Evolutionary conservation across 192 early-diverging fungal species (phyloP).

Genomic region (Coemansia sp.): DNA sequence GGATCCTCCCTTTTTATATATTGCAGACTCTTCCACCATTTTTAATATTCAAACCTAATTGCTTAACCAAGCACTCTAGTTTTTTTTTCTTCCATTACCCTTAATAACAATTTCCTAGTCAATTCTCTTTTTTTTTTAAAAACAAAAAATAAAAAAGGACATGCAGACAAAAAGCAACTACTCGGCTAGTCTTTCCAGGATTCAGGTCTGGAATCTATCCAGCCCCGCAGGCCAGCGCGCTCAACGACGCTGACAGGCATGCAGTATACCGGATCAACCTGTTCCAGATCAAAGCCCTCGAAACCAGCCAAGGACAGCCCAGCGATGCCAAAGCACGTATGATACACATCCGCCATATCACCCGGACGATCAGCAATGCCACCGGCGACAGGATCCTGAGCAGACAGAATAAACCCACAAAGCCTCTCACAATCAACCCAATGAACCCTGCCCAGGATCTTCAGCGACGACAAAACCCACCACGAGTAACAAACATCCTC

Average conservation of each 20-base stretch:
- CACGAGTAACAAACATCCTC: constrained; percentile 98
- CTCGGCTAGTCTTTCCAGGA: constrained; percentile 24
- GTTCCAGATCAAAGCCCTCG: constrained; percentile 56
- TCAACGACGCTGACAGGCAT: constrained; percentile 67
- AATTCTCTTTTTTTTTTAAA: neutral
- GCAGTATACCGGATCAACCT: constrained; percentile 92
- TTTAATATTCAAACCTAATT: constrained; percentile 7
- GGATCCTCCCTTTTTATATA: no score
- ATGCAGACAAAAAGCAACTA: no score
- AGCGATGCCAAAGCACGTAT: constrained; percentile 91
- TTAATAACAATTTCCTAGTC: no score
- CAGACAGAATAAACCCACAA: constrained; percentile 71
- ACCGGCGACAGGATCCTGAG: constrained; percentile 82
- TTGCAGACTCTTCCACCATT: no score
- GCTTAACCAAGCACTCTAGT: no score
- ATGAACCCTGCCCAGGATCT: constrained; percentile 71
- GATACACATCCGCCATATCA: constrained; percentile 93
- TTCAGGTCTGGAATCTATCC: constrained; percentile 26
- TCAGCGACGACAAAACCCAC: constrained; percentile 92
- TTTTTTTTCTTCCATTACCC: no score
- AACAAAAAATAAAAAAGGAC: no score
- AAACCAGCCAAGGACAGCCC: constrained; percentile 86
- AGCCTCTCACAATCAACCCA: constrained; percentile 85
- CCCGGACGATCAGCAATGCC: constrained; percentile 93
- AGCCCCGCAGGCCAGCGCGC: constrained; percentile 45